Conservation (phyloP, 2,329 filamentous ascomycete species). For the Penicillium sp. region DNA sequence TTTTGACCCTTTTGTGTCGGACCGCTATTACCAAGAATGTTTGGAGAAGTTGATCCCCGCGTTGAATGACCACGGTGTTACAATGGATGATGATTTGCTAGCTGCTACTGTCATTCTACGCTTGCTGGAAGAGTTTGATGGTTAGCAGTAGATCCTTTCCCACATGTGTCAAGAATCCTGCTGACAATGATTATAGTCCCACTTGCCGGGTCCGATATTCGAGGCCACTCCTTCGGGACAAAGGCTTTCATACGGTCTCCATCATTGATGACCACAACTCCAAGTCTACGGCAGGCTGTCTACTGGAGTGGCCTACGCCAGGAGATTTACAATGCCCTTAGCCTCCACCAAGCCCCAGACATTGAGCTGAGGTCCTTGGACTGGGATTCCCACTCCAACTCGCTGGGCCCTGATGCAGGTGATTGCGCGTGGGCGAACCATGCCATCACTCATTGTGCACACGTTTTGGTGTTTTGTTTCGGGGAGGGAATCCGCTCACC, state of each 20-base stretch:
- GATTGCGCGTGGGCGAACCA: slow-evolving; percentile 47
- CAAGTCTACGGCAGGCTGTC: slow-evolving; percentile 31
- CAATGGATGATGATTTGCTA: slow-evolving; percentile 42
- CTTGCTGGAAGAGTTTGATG: slow-evolving; percentile 46
- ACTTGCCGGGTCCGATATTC: slow-evolving; percentile 24
- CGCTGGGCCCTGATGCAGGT: slow-evolving; percentile 39
- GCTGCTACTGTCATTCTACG: slow-evolving; percentile 45
- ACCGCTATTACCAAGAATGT: slow-evolving; percentile 45
- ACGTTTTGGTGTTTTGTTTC: slow-evolving; percentile 29
- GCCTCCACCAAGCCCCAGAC: slow-evolving; percentile 29
- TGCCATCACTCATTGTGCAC: slow-evolving; percentile 36
- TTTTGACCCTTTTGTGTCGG: slow-evolving; percentile 44
- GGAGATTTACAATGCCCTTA: slow-evolving; percentile 38
- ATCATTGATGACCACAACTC: slow-evolving; percentile 24
- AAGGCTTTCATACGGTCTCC: slow-evolving; percentile 25
- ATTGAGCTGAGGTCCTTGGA: slow-evolving; percentile 32
- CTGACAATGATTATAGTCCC: slow-evolving; percentile 21
- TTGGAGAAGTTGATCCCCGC: slow-evolving; percentile 44
- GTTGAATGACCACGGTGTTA: slow-evolving; percentile 40
- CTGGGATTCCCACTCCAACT: slow-evolving; percentile 28
- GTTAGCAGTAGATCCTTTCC: slow-evolving; percentile 15
- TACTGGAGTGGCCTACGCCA: slow-evolving; percentile 30
- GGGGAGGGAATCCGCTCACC: slow-evolving; percentile 17
- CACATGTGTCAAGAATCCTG: neutral
- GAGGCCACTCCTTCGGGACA: slow-evolving; percentile 26